Evolutionary conservation across 768 basidiomycete genomes (phyloP), one percentile per base, ranked within the genome.

Genomic region (Lactarius quietus): DNA sequence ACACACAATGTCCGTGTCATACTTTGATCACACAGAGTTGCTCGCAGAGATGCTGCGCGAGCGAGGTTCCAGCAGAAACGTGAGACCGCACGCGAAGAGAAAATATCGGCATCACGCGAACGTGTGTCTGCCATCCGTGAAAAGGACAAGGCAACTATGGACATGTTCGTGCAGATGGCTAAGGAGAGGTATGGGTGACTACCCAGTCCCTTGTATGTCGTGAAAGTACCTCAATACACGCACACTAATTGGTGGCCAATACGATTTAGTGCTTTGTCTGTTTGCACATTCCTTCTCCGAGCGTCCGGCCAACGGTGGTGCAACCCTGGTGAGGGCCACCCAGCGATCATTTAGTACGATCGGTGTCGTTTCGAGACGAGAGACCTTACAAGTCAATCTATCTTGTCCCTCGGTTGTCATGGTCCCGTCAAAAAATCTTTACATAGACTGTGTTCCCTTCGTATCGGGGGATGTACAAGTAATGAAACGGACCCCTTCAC

Each of bases 151-250:
- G 90, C 87, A 20, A 97, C 93, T 0, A 98, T 98, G 93, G 93
- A 93, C 63, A 95, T 95, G 93, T 94, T 97, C 76, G 91, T 91
- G 76, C 86, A 89, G 69, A 78, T 96, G 73, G 95, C 94, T n/a
- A 93, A 90, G 74, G 82, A 90, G 72, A 80, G 90, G 62, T 96
- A 92, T 70, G 93, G 93, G 35, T 93, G 75, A 36, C 35, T 28
- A 18, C 17, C 15, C 26, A 39, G 17, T 9, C 14, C 43, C 48
- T 26, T 48, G 23, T 48, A 48, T 26, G 45, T 23, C 45, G 14
- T 26, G 26, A 6, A 26, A 29, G 41, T 43, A 20, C 20, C 20
- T 57, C 43, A 28, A 20, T 38, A n/a, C 14, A 59, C 57, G 20
- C 28, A 28, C 55, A 15, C 8, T 33, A 20, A n/a, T 36, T 23